Base-by-base conservation (phyloP, 257 asterid species). In the Primulina tabacum region DNA sequence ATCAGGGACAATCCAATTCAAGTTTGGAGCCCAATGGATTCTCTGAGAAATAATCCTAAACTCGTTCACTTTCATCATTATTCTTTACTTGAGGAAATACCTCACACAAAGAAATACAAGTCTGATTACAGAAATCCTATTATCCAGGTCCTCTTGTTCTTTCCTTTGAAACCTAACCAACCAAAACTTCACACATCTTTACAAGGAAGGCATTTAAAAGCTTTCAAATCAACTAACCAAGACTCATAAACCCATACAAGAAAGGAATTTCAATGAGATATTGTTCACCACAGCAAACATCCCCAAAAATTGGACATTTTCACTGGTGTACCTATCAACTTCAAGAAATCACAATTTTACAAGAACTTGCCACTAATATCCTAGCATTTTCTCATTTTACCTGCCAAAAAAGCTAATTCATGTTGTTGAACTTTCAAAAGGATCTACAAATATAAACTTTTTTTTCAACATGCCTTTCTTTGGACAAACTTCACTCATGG, bases 1-100 rank as follows among this genome's bases (percentile, higher is more conserved):
- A 72, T 33, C 62, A 64, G 56, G 67, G 69, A 60, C 62, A 59
- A 76, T 50, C 70, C 67, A 43, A 28, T 56, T 57, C 43, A 72
- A 67, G 73, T 58, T 29, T 40, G 53, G 64, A 71, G 55, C 76
- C 68, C 62, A 68, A 61, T 20, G 58, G 43, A 9, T 71, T 53
- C 40, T 32, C 60, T 34, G 71, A 65, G 73, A 26, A 55, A 69
- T 65, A 50, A 16, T 65, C 60, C 33, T 4, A 40, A 43, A 72
- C 73, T 75, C 62, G 65, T 73, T 43, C 50, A 65, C 35, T 70
- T 59, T 32, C 76, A 60, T 21, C 50, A 47, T 29, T 20, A 24
- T 26, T 30, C 56, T 40, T 14, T 50, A 43, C 20, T 58, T 75
- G 32, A 67, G 28, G 33, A 17, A 26, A 82, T 74, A 67, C 35